Evolutionary conservation across 1,139 yeast species (phyloP), one percentile per base, ranked within the genome.

Genomic region (Yarrowia galli): DNA sequence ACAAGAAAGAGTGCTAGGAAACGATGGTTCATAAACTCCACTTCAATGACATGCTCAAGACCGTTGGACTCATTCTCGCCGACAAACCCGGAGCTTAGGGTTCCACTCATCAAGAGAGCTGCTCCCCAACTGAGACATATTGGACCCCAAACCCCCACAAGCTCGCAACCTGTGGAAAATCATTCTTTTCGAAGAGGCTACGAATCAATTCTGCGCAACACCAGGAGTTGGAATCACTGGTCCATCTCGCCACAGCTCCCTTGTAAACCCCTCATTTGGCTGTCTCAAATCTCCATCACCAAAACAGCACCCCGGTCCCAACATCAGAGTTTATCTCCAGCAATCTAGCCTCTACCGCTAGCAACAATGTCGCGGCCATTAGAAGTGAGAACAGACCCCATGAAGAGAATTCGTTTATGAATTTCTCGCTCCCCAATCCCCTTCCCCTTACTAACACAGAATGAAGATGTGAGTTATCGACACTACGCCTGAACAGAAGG

Each of bases 341-440:
- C 64, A 58, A 58, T 43, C 64, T 28, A 58, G 64, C 15, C 40
- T 43, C 49, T 32, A 28, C 51, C 32, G 64, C 46, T 43, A 42
- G 64, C 64, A 42, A 58, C 65, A 36, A 58, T 65, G 66, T 61
- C 66, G 56, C 43, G 66, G 66, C 66, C 66, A 61, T 61, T 61
- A 38, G 36, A 61, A 36, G 66, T 61, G 56, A 61, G 66, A 36
- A 46, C 66, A 43, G 42, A 43, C 49, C 32, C 20, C 13, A 2
- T 4, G 32, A 15, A 16, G 13, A 12, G 60, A 20, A 16, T 36
- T 53, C 10, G 2, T 16, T 2, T 6, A 20, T 9, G 22, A 36
- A 53, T 7, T 23, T 23, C 42, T 23, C 10, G 6, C 3, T 10
- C 9, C 22, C 45, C 12, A 20, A 2, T 7, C 28, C 60, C 60